phyloP scores from a whole-genome alignment of 441 rosid genomes.

The Raphanus hybrid region DNA sequence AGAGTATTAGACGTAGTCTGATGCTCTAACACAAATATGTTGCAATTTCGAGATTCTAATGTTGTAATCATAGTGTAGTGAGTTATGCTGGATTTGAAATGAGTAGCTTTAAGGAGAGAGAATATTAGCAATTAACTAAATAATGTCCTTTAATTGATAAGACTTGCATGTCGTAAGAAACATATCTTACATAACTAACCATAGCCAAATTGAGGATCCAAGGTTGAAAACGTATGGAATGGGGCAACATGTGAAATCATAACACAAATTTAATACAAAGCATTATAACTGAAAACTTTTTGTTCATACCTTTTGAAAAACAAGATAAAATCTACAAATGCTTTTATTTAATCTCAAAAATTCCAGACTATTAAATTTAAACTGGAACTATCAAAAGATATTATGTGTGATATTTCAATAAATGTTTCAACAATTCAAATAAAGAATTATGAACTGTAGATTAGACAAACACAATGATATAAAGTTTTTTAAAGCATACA shows the following conservation, averaged over 20 bases:
- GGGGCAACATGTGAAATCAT: background rate
- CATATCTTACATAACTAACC: background rate
- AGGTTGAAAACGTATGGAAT: background rate
- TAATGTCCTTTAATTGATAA: background rate
- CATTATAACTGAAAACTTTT: background rate
- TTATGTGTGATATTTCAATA: background rate
- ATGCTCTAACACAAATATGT: slow-evolving; percentile 7
- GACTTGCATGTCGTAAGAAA: background rate
- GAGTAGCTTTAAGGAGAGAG: slow-evolving; percentile 7
- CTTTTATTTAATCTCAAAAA: background rate
- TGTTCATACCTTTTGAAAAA: background rate
- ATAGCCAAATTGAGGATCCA: background rate
- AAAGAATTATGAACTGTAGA: background rate
- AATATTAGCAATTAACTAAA: background rate
- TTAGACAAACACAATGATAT: background rate
- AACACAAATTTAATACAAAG: background rate
- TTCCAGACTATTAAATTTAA: too few species aligned
- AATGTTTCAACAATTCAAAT: background rate
- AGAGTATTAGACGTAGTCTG: slow-evolving; percentile 7
- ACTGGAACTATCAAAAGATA: background rate
- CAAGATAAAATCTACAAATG: background rate
- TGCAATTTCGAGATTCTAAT: slow-evolving; percentile 18
- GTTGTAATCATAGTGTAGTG: slow-evolving; percentile 8
- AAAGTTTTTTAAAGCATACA: background rate
- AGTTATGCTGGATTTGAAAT: slow-evolving; percentile 3